A percentile compares a stretch with the other conserved stretches of the same genome.
phyloP scores from a whole-genome alignment of 768 basidiomycete genomes.

The Leccinum imitatum region DNA sequence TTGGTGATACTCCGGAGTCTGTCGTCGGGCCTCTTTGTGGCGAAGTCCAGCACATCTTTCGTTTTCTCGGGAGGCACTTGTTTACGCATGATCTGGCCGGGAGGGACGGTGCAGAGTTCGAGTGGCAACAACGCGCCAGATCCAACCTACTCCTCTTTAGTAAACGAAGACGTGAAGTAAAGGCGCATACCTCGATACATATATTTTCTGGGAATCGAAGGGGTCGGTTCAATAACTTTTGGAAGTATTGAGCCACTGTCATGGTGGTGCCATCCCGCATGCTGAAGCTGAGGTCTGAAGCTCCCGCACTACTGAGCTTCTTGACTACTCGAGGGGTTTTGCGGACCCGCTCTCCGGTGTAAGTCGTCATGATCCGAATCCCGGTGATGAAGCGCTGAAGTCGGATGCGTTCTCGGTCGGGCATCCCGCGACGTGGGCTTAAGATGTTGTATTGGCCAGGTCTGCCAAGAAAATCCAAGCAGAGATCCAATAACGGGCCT shows the following conservation, averaged over 20 bases:
- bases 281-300: slow-evolving; percentile 52
- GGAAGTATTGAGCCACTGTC: slow-evolving; percentile 66
- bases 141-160: slow-evolving; percentile 46
- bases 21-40: slow-evolving; percentile 60
- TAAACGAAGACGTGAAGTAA: slow-evolving; percentile 19
- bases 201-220: slow-evolving; percentile 61
- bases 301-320: slow-evolving; percentile 53
- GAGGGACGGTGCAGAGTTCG: slow-evolving; percentile 60
- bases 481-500: slow-evolving; percentile 57
- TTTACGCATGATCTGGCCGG: slow-evolving; percentile 71
- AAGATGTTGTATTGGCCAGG: slow-evolving; percentile 33
- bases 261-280: slow-evolving; percentile 54
- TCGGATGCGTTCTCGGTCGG: slow-evolving; percentile 51
- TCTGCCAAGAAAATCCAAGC: slow-evolving; percentile 51
- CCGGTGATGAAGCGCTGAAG: slow-evolving; percentile 58
- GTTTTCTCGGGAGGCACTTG: slow-evolving; percentile 69
- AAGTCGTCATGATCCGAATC: slow-evolving; percentile 47
- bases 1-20: slow-evolving; percentile 54
- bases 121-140: slow-evolving; percentile 63
- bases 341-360: slow-evolving; percentile 36
- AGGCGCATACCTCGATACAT: slow-evolving; percentile 60
- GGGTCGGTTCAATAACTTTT: slow-evolving; percentile 46
- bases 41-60: slow-evolving; percentile 59
- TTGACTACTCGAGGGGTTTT: slow-evolving; percentile 60
- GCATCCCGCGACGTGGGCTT: slow-evolving; percentile 41